phyloP scores from a whole-genome alignment of 768 basidiomycete genomes.

The Pleurotus djamor region DNA sequence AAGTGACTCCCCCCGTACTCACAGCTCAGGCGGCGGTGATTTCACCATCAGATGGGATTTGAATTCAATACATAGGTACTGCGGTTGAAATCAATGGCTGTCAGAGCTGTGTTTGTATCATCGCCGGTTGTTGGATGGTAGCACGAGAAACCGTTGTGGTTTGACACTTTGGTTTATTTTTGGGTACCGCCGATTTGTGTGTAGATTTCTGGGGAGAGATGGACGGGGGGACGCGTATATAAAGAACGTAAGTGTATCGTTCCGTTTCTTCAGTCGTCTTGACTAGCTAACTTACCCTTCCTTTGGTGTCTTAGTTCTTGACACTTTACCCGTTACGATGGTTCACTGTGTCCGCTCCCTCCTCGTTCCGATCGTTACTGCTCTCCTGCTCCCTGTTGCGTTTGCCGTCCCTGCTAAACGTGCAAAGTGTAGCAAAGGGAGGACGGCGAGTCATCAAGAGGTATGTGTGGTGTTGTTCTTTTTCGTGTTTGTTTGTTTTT shows the following conservation, averaged over 20 bases:
- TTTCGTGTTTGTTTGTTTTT: too few species aligned
- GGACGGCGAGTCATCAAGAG: conserved; percentile 4
- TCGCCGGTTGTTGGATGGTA: background rate
- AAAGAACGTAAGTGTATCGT: background rate
- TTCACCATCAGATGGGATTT: background rate
- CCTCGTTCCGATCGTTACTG: background rate
- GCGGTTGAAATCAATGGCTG: background rate
- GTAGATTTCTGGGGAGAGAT: background rate
- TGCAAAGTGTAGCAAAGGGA: conserved; percentile 6
- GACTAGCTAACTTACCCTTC: background rate
- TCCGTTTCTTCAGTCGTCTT: background rate
- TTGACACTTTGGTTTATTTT: background rate
- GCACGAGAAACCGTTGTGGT: background rate
- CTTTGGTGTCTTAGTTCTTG: background rate
- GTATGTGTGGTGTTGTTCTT: background rate
- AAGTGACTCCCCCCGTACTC: background rate
- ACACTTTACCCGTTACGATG: background rate
- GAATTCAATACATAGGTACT: background rate
- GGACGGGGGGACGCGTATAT: background rate
- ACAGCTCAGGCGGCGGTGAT: background rate
- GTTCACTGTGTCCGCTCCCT: background rate
- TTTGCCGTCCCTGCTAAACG: conserved; percentile 2
- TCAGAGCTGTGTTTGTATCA: background rate
- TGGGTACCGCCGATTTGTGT: background rate
- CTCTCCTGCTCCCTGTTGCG: conserved; percentile 1